Percentiles rank a stretch among this genome's conserved stretches.
These are phyloP conservation scores for Capsicum chinense DNA, from an alignment of 257 asterid species.

Conservation along the genomic window DNA sequence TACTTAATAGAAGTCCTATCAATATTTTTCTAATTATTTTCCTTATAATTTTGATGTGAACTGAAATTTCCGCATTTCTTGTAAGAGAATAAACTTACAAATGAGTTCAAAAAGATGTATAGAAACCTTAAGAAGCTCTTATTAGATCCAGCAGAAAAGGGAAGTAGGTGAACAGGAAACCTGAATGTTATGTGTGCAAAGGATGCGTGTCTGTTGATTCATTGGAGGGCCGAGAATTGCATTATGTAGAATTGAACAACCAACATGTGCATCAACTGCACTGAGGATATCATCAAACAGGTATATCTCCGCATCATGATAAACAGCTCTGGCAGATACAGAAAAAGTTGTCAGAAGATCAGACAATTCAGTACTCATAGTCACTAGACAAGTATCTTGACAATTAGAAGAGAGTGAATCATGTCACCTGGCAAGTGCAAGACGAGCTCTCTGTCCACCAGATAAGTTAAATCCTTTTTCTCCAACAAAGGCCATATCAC, in stretches of 20 bases:
- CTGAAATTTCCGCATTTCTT: background rate
- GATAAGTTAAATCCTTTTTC: conserved; percentile 91
- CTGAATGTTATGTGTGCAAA: conserved; percentile 95
- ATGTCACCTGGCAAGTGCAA: conserved; percentile 86
- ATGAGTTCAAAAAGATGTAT: background rate
- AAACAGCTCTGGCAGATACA: conserved; percentile 70
- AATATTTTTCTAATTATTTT: background rate
- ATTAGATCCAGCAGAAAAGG: background rate
- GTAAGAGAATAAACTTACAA: background rate
- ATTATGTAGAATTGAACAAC: conserved; percentile 65
- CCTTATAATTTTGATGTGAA: background rate
- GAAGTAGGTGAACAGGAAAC: conserved; percentile 42
- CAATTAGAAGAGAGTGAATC: conserved; percentile 22
- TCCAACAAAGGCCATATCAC: conserved; percentile 85
- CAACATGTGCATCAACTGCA: conserved; percentile 98
- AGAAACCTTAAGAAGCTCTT: background rate
- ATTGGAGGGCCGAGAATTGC: conserved; percentile 81
- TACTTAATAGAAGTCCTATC: conserved; percentile 14
- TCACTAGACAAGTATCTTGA: conserved; percentile 22
- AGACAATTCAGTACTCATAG: conserved; percentile 23
- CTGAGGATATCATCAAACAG: conserved; percentile 95
- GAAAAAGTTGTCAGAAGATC: conserved; percentile 29
- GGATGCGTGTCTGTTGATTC: conserved; percentile 75
- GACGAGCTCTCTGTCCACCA: conserved; percentile 94
- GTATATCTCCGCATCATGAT: conserved; percentile 65